Base-by-base conservation (phyloP, 371 early-diverging fungal genomes). In the Cladochytrium tenue region DNA sequence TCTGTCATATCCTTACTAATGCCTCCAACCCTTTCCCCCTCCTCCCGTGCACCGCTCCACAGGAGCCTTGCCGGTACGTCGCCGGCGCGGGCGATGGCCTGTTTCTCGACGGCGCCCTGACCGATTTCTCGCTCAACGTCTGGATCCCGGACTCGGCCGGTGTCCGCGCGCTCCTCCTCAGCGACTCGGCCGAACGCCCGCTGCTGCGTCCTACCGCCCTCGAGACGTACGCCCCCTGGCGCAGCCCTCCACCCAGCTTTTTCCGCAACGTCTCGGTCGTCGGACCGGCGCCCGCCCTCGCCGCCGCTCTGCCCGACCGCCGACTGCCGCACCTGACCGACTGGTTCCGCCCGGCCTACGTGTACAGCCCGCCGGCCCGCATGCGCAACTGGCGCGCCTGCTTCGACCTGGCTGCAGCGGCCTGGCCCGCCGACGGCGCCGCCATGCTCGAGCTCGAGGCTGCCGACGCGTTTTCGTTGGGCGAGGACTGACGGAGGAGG, bases 21-120 rank as follows among this genome's bases (percentile, higher is more conserved):
- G 43, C 43, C 20, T n/a, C n/a, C n/a, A n/a, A n/a, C n/a, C n/a
- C n/a, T n/a, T n/a, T n/a, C n/a, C n/a, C n/a, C n/a, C n/a, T n/a
- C n/a, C n/a, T n/a, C n/a, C n/a, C n/a, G n/a, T n/a, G n/a, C n/a
- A n/a, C n/a, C n/a, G n/a, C n/a, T n/a, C n/a, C 10, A 58, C n/a
- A 72, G 69, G 73, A 73, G 66, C 69, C 32, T 13, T 73, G 73
- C 67, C 62, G 51, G 23, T 67, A 63, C 63, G 73, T 76, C n/a
- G 43, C 35, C 4, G 70, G 67, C 36, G 32, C 65, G 13, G 73
- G 73, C 3, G 52, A 58, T 4, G 72, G 73, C 25, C 62, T 68
- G 28, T 76, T 60, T 52, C 28, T 73, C 20, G 76, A 76, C 60
- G 73, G 73, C 51, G 76, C 67, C 2, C 13, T 73, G 17, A 70